A percentile compares a stretch with the other conserved stretches of the same genome.
These are phyloP conservation scores for Botrytis elliptica DNA, from an alignment of 2,329 filamentous ascomycete genomes.

Conservation along the genomic window DNA sequence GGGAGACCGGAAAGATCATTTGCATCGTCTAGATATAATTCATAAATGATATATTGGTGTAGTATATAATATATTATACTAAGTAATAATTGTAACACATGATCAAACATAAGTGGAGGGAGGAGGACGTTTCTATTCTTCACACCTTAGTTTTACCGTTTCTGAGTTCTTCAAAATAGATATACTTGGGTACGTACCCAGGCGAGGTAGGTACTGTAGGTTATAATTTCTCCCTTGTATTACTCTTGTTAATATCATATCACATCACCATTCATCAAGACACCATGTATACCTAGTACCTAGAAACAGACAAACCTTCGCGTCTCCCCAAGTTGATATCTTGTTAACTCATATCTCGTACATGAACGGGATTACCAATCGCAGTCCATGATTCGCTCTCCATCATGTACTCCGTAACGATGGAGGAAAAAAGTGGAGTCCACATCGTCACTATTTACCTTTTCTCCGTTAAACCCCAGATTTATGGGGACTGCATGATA, in stretches of 20 bases:
- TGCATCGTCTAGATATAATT: neutral
- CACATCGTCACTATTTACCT: neutral
- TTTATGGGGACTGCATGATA: neutral
- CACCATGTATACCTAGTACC: neutral
- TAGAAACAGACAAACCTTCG: neutral
- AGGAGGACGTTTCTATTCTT: neutral
- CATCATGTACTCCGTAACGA: neutral
- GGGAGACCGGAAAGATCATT: neutral
- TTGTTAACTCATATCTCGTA: neutral
- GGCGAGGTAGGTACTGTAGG: too few relatives aligned
- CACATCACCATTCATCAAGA: neutral
- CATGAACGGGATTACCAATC: neutral
- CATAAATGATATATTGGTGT: neutral
- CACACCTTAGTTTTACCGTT: too few relatives aligned
- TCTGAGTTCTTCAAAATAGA: neutral
- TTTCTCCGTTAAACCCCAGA: slow-evolving; percentile 9
- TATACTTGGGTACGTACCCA: neutral
- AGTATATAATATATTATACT: neutral
- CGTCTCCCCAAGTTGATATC: neutral
- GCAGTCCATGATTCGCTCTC: neutral
- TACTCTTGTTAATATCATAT: neutral
- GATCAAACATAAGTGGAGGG: neutral
- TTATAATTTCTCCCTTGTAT: neutral
- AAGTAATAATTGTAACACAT: neutral
- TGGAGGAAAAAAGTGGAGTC: neutral